Conservation (phyloP, 371 early-diverging fungal genomes). For the Lichtheimia ornata region DNA sequence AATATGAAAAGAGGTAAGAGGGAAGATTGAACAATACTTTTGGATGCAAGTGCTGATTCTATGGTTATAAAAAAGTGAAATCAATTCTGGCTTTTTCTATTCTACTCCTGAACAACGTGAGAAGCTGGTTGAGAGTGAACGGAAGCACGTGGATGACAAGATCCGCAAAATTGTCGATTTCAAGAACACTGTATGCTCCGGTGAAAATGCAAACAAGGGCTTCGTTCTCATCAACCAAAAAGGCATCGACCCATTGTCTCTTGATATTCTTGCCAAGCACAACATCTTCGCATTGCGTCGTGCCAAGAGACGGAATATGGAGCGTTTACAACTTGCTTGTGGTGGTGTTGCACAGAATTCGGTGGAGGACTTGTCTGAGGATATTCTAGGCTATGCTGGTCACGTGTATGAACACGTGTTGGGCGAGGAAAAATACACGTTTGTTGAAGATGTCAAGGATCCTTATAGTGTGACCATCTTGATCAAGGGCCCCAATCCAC, state of each 20-base stretch:
- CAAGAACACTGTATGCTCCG: conserved; percentile 90
- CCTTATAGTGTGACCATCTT: conserved; percentile 96
- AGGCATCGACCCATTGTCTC: conserved; percentile 99
- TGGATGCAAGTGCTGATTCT: too few relatives aligned
- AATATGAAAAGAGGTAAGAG: conserved; percentile 95
- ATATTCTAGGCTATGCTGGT: conserved; percentile 94
- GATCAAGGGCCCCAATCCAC: conserved; percentile 96
- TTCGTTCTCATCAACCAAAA: conserved; percentile 99
- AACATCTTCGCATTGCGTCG: conserved; percentile 98
- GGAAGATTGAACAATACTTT: not conserved
- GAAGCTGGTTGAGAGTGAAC: conserved; percentile 97
- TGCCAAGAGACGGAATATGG: conserved; percentile 99
- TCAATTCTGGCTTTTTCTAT: conserved; percentile 99
- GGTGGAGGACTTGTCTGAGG: conserved; percentile 91
- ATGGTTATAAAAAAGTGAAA: conserved; percentile 69
- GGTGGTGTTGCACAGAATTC: conserved; percentile 98
- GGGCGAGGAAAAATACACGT: conserved; percentile 99
- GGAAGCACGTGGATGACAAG: conserved; percentile 94
- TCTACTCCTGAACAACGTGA: conserved; percentile 98
- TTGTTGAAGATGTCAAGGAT: conserved; percentile 96
- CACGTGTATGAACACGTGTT: conserved; percentile 95
- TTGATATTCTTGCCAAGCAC: conserved; percentile 97
- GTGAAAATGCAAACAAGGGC: conserved; percentile 75
- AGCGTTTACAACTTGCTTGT: conserved; percentile 97
- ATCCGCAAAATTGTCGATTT: conserved; percentile 95